phyloP scores from a whole-genome alignment of 2,329 filamentous ascomycete species.

The Penicillium glabrum region DNA sequence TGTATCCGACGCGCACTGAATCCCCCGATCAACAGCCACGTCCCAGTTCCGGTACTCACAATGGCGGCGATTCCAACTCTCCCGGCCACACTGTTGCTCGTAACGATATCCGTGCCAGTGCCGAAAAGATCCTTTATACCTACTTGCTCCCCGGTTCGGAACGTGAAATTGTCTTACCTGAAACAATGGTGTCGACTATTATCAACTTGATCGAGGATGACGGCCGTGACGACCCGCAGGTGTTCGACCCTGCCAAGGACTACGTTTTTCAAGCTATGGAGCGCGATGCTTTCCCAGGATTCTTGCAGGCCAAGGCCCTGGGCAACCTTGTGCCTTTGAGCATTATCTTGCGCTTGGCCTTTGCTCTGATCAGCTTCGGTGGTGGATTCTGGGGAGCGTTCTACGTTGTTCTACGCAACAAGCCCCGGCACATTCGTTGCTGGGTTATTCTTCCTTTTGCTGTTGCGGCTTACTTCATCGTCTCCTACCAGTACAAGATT shows the following conservation, averaged over 20 bases:
- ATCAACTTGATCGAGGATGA: constrained; percentile 86
- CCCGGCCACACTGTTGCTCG: constrained; percentile 81
- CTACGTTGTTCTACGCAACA: constrained; percentile 86
- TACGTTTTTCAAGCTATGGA: constrained; percentile 99
- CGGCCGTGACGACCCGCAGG: constrained; percentile 90
- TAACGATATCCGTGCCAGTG: constrained; percentile 86
- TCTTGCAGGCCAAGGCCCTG: constrained; percentile 89
- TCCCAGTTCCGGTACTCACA: constrained; percentile 61
- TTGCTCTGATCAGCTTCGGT: constrained; percentile 84
- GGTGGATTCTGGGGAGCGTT: constrained; percentile 93
- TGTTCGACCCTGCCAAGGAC: constrained; percentile 96
- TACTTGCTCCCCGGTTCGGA: constrained; percentile 94
- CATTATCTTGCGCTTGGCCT: constrained; percentile 77
- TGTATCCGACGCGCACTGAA: constrained; percentile 29
- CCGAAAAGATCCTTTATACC: constrained; percentile 98
- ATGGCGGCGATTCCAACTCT: constrained; percentile 69
- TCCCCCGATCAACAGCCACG: constrained; percentile 51
- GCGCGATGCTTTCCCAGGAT: constrained; percentile 96
- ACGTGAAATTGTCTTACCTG: constrained; percentile 90
- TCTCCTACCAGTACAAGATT: constrained; percentile 92
- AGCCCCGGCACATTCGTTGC: constrained; percentile 69
- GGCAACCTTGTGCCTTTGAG: constrained; percentile 94
- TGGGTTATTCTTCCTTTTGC: constrained; percentile 95
- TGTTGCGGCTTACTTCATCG: constrained; percentile 81
- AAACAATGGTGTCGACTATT: constrained; percentile 81